These are phyloP conservation scores for Irpex lacteus DNA, from an alignment of 1,284 basidiomycete genomes.

Conservation along the genomic window DNA sequence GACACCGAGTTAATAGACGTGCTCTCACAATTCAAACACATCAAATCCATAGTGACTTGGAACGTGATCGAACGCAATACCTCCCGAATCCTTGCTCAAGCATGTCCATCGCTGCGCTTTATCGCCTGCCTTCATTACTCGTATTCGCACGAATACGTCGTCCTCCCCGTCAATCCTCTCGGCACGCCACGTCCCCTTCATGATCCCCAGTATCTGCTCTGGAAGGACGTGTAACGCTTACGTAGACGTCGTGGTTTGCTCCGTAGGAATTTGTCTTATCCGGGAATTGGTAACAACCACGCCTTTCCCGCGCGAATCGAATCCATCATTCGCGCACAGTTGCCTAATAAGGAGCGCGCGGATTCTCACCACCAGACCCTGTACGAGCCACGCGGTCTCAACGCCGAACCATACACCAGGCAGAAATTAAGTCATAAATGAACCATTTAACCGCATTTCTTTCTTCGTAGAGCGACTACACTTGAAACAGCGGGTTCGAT, in stretches of 20 bases:
- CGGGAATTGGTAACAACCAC: not conserved
- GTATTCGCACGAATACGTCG: constrained; percentile 22
- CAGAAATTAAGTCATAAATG: too few relatives aligned
- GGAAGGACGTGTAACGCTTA: constrained; percentile 14
- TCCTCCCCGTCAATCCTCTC: constrained; percentile 20
- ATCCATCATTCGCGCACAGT: too few relatives aligned
- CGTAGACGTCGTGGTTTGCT: not conserved
- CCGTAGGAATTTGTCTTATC: not conserved
- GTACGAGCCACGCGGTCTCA: too few relatives aligned
- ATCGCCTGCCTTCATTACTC: constrained; percentile 23
- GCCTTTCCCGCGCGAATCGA: too few relatives aligned
- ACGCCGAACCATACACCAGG: too few relatives aligned
- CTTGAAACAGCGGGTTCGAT: not conserved
- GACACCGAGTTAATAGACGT: constrained; percentile 15
- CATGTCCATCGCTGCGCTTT: constrained; percentile 18
- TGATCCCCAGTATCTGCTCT: constrained; percentile 17
- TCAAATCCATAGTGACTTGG: constrained; percentile 16
- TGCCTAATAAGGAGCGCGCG: too few relatives aligned
- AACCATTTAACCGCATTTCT: too few relatives aligned
- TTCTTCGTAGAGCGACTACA: too few relatives aligned
- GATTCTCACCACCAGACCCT: too few relatives aligned
- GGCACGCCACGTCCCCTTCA: constrained; percentile 18
- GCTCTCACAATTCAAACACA: constrained; percentile 18
- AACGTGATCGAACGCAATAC: constrained; percentile 21
- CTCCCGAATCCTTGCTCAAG: constrained; percentile 15